Conservation (phyloP, 2,329 filamentous ascomycete species). For the Plenodomus tracheiphilus region DNA sequence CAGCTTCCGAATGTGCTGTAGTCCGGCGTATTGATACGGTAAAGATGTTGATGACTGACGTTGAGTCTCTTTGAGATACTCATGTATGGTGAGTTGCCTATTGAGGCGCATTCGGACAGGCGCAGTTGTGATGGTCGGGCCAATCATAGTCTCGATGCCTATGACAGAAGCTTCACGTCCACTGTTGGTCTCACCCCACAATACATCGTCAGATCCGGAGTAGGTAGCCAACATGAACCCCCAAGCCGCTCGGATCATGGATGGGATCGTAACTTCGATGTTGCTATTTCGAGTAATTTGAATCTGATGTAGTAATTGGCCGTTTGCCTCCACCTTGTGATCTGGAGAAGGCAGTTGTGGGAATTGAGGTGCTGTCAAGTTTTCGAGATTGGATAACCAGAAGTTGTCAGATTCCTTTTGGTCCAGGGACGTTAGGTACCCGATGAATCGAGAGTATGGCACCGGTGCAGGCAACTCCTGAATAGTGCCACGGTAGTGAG, state of each 20-base stretch:
- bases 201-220: constrained; percentile 52
- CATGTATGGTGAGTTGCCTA: constrained; percentile 23
- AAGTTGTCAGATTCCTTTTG: constrained; percentile 31
- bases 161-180: constrained; percentile 41
- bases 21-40: constrained; percentile 46
- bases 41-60: constrained; percentile 30
- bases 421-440: constrained; percentile 32
- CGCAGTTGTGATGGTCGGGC: constrained; percentile 47
- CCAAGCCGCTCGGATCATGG: constrained; percentile 51
- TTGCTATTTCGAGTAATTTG: constrained; percentile 20
- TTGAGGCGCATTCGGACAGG: constrained; percentile 49
- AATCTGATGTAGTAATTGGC: constrained; percentile 25
- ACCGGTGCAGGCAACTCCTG: constrained; percentile 15
- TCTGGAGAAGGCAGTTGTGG: constrained; percentile 37
- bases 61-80: constrained; percentile 36
- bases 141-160: constrained; percentile 46
- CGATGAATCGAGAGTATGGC: constrained; percentile 39
- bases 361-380: constrained; percentile 33
- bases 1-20: constrained; percentile 51
- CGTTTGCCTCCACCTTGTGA: constrained; percentile 35
- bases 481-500: constrained; percentile 18
- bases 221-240: constrained; percentile 51
- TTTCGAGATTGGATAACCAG: constrained; percentile 33
- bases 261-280: constrained; percentile 40
- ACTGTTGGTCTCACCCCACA: constrained; percentile 51